These are phyloP conservation scores for Sugiyamaella americana DNA, from an alignment of 805 yeast genomes.

Conservation along the genomic window DNA sequence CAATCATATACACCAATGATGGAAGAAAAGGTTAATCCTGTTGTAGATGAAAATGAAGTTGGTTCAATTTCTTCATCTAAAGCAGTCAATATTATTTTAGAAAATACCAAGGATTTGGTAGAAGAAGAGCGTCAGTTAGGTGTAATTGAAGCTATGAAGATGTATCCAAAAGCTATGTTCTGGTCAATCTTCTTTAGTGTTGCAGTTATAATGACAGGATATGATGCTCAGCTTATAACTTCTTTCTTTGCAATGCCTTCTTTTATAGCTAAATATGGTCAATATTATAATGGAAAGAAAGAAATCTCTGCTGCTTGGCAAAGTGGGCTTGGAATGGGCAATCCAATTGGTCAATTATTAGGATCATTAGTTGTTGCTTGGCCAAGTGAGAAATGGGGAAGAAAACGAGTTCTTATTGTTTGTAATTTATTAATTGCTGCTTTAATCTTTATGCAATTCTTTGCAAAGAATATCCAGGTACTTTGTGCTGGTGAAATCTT, in stretches of 20 bases:
- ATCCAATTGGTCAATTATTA: slow-evolving; percentile 39
- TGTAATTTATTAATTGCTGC: slow-evolving; percentile 33
- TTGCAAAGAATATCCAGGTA: slow-evolving; percentile 37
- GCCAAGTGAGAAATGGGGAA: slow-evolving; percentile 42
- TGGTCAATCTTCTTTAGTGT: slow-evolving; percentile 44
- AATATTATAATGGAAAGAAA: slow-evolving; percentile 18
- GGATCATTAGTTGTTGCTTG: slow-evolving; percentile 44
- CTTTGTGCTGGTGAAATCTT: slow-evolving; percentile 37
- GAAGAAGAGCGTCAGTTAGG: slow-evolving; percentile 28
- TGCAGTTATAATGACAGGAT: slow-evolving; percentile 46
- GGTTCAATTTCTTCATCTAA: slow-evolving; percentile 1
- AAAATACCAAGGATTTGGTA: slow-evolving; percentile 17
- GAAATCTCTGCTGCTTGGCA: slow-evolving; percentile 28
- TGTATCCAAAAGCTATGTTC: slow-evolving; percentile 41
- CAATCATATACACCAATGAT: no score
- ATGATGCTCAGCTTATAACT: slow-evolving; percentile 38
- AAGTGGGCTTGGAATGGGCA: slow-evolving; percentile 26
- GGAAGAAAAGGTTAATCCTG: neutral
- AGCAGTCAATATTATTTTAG: slow-evolving; percentile 14
- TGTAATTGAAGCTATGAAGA: slow-evolving; percentile 33
- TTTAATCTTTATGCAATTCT: slow-evolving; percentile 48
- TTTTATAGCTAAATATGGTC: slow-evolving; percentile 40
- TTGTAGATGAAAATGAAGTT: neutral
- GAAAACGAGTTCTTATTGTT: slow-evolving; percentile 38
- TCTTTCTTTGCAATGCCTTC: slow-evolving; percentile 44